A percentile compares a stretch with the other conserved stretches of the same genome.
Conservation (phyloP, 2,329 filamentous ascomycete genomes). For the Sporothrix pseudoabietina region DNA sequence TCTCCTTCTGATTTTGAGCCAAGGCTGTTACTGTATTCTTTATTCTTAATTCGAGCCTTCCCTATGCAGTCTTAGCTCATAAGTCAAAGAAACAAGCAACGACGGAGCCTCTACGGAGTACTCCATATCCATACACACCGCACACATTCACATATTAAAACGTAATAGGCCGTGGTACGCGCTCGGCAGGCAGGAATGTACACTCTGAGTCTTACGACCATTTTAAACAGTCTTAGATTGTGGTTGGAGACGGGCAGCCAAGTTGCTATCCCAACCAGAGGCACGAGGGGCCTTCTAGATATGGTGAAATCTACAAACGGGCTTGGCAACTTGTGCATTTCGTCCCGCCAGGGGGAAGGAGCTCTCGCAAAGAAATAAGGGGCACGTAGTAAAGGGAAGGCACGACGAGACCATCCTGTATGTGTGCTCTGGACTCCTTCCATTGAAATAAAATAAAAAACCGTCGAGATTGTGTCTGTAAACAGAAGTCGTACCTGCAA, state of each 20-base stretch:
- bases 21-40: not conserved
- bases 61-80: not conserved
- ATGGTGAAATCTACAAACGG: not conserved
- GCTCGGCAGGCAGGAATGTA: not conserved
- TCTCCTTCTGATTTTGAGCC: not conserved
- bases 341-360: not conserved
- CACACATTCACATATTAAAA: not conserved
- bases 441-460: no score
- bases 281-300: not conserved
- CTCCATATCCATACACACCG: not conserved
- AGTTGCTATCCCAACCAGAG: not conserved
- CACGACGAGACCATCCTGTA: no score
- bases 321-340: not conserved
- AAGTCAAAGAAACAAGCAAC: not conserved
- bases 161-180: not conserved
- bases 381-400: no score
- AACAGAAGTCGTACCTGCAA: not conserved
- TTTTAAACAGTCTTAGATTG: not conserved
- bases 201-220: not conserved
- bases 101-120: not conserved
- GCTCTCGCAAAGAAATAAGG: not conserved
- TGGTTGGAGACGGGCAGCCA: not conserved
- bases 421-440: no score
- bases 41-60: not conserved
- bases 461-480: no score